Evolutionary conservation across 2,329 filamentous ascomycete species (phyloP).

Genomic region (Aspergillus latus): DNA sequence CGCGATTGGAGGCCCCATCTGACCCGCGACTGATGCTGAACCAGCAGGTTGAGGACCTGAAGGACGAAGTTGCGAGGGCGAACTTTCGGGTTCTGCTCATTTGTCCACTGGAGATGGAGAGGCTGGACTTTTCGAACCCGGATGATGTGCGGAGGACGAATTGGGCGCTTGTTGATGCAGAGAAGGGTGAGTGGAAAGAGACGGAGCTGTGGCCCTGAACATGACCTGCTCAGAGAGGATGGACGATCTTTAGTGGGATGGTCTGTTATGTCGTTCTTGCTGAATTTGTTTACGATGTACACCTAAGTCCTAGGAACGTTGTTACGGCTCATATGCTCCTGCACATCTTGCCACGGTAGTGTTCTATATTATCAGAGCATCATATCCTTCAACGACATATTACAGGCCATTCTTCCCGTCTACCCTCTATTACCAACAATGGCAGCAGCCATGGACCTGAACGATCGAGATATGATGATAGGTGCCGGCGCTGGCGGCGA

Average conservation of each 20-base stretch:
- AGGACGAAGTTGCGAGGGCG: slow-evolving; percentile 66
- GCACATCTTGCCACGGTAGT: neutral
- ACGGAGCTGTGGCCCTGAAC: slow-evolving; percentile 66
- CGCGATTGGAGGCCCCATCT: slow-evolving; percentile 53
- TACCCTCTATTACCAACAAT: neutral
- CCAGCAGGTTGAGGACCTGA: slow-evolving; percentile 67
- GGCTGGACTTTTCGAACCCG: slow-evolving; percentile 68
- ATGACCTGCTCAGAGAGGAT: too few species aligned
- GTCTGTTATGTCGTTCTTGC: neutral
- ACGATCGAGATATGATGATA: too few species aligned
- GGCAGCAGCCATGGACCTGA: too few species aligned
- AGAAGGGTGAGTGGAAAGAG: slow-evolving; percentile 59
- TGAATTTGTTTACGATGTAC: neutral
- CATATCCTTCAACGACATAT: neutral
- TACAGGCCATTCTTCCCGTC: neutral
- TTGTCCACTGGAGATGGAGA: slow-evolving; percentile 74
- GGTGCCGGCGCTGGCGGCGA: too few species aligned
- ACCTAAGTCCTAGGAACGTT: neutral
- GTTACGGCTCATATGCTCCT: neutral
- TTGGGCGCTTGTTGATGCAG: slow-evolving; percentile 60
- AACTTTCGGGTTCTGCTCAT: slow-evolving; percentile 90
- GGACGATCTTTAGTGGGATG: neutral
- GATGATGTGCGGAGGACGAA: slow-evolving; percentile 63
- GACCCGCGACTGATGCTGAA: slow-evolving; percentile 51
- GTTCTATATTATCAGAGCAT: neutral